phyloP scores from a whole-genome alignment of 2,329 filamentous ascomycete genomes.

The Neofusicoccum cordaticola region DNA sequence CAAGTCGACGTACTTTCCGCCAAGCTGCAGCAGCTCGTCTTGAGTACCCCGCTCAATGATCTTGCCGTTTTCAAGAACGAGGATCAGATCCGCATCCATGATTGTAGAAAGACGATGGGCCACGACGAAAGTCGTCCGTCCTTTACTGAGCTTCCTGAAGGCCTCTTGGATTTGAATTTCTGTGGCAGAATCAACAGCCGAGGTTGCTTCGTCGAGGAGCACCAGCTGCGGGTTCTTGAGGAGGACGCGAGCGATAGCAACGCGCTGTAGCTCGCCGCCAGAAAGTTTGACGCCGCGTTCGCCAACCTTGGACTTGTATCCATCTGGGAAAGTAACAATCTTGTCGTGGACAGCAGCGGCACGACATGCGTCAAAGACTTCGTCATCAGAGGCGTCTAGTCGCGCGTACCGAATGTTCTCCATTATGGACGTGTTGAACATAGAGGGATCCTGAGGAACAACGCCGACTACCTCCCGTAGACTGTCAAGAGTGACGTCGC shows the following conservation, averaged over 20 bases:
- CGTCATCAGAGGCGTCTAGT: constrained; percentile 58
- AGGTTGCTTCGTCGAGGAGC: constrained; percentile 84
- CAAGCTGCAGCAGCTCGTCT: constrained; percentile 66
- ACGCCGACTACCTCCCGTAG: constrained; percentile 60
- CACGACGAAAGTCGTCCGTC: constrained; percentile 65
- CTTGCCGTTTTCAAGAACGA: constrained; percentile 73
- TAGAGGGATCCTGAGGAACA: constrained; percentile 62
- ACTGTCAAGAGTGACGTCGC: constrained; percentile 56
- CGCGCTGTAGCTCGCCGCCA: constrained; percentile 64
- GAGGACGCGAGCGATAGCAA: constrained; percentile 70
- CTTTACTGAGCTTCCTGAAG: constrained; percentile 56
- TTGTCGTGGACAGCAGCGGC: constrained; percentile 64
- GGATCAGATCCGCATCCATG: constrained; percentile 79
- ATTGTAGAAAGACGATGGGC: constrained; percentile 82
- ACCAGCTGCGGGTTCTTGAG: constrained; percentile 79
- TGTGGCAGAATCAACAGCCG: constrained; percentile 74
- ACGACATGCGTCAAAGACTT: constrained; percentile 60
- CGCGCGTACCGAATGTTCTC: constrained; percentile 65
- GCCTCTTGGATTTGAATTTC: constrained; percentile 66
- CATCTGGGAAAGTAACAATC: constrained; percentile 55
- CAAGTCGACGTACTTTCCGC: constrained; percentile 77
- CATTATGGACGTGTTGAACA: constrained; percentile 64
- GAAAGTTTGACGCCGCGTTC: constrained; percentile 51
- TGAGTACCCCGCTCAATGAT: constrained; percentile 79
- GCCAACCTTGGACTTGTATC: constrained; percentile 39